Evolutionary conservation across 176 grass and related monocot genomes (phyloP).

Genomic region (Ampelocalamus luodianensis): DNA sequence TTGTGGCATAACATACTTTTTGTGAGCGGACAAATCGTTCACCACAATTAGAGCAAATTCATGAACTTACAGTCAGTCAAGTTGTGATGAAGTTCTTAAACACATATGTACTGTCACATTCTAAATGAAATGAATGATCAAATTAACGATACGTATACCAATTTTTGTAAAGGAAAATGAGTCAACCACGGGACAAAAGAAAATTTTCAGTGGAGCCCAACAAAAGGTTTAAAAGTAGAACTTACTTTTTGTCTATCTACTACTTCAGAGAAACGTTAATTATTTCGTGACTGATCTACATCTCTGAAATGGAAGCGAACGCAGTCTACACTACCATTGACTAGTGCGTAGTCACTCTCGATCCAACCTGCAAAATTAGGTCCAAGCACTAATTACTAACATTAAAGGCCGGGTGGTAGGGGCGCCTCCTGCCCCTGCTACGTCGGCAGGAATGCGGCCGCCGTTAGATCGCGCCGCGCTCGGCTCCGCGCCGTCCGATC

Average conservation of each 20-base stretch:
- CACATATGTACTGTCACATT: not conserved
- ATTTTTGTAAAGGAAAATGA: not conserved
- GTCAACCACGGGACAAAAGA: not conserved
- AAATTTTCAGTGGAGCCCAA: not conserved
- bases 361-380: slow-evolving; percentile 37
- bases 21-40: not conserved
- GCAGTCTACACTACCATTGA: slow-evolving; percentile 36
- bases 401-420: too few relatives aligned
- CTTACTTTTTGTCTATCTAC: not conserved
- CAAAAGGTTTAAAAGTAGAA: not conserved
- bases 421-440: too few relatives aligned
- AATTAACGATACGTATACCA: not conserved
- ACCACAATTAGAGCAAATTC: not conserved
- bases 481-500: too few relatives aligned
- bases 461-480: too few relatives aligned
- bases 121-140: not conserved
- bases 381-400: too few relatives aligned
- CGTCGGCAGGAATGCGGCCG: too few relatives aligned
- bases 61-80: not conserved
- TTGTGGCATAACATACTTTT: not conserved
- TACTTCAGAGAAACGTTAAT: slow-evolving; percentile 21
- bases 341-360: not conserved
- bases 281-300: not conserved
- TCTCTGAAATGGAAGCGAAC: slow-evolving; percentile 35
- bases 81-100: not conserved